Evolutionary conservation across 1,284 basidiomycete genomes (phyloP), one percentile per base, ranked within the genome.

Genomic region (Kwoniella shivajii): DNA sequence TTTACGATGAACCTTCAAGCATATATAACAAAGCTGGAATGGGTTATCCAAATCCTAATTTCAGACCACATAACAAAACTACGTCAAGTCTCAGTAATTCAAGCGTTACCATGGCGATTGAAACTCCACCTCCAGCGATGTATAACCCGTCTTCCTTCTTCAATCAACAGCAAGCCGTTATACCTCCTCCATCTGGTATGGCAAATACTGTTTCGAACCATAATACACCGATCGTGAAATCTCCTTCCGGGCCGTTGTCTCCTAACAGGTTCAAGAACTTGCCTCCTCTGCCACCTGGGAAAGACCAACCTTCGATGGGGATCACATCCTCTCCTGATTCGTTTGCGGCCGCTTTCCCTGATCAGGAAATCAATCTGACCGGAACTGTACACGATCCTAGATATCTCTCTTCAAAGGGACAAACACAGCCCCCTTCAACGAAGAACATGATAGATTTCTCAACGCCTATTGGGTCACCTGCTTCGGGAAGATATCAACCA

Each of bases 181-280:
- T 24, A 38, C 38, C 41, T 20, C 44, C 41, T 24, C 18, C 18
- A 27, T 11, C 20, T 20, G 49, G 51, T 29, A 39, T n/a, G 33
- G 27, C 22, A n/a, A 30, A 37, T 16, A 37, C 16, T 6, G 33
- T 30, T 10, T 31, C 49, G 22, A 30, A 31, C 31, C 41, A 36
- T 13, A 31, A 18, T 10, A 29, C 26, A 16, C 46, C 34, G 10
- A 27, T 47, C 33, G 38, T 44, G 20, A 57, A 44, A 42, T 55
- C 57, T 3, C 51, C 57, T 36, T 54, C 63, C 14, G 60, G 50
- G 11, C 53, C 49, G 24, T 52, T 66, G 6, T 70, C 67, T 18
- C 70, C 74, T 1, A 74, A 76, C 57, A 61, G 72, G 27, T 70
- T 66, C 64, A 76, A 76, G 61, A 76, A 68, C 43, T 65, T 76